Base-by-base conservation (phyloP, 768 basidiomycete genomes). In the Pilatotrama ljubarskyi region DNA sequence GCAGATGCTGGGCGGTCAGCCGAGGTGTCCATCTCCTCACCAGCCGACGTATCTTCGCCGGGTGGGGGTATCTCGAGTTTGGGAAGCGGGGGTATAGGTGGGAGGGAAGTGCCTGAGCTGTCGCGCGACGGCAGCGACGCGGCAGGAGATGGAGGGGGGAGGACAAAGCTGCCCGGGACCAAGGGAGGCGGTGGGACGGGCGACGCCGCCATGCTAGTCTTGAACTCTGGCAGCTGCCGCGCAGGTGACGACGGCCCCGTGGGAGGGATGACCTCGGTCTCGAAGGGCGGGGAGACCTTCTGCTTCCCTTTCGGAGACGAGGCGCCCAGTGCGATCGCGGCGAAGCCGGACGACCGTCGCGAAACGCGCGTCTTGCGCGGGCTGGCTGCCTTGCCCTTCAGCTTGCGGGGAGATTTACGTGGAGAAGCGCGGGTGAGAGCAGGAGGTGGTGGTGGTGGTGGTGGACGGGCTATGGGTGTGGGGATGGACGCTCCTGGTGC, bases 121-220 rank as follows among this genome's bases (percentile, higher is more conserved):
- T 79, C 76, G 0, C 53, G 62, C 8, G 80, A 78, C 6, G 85
- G 86, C 25, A 90, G 70, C 1, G 86, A 83, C 1, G 90, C 81
- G 20, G 81, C 79, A 14, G 90, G 90, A 8, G 89, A 90, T 2
- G 87, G 90, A 1, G 90, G 90, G 14, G 91, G 91, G 3, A 93
- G 80, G 1, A 89, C 85, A 61, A 93, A 93, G 14, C 87, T 82
- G 10, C 82, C 85, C 3, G 88, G 82, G 22, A 90, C 78, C 32
- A 88, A 55, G 9, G 65, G 76, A 1, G 84, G 81, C 47, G 78
- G 71, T 29, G 78, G 59, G 10, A 51, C 58, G 13, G 64, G 38
- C 1, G 65, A 61, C 2, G 43, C 51, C 1, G 51, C 66, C 24
- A 78, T 61, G 9, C 66, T 67, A 25, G 69, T 74, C 60, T 71